Evolutionary conservation across 73 alveolate genomes (phyloP).

Genomic region (Paramecium primaurelia): DNA sequence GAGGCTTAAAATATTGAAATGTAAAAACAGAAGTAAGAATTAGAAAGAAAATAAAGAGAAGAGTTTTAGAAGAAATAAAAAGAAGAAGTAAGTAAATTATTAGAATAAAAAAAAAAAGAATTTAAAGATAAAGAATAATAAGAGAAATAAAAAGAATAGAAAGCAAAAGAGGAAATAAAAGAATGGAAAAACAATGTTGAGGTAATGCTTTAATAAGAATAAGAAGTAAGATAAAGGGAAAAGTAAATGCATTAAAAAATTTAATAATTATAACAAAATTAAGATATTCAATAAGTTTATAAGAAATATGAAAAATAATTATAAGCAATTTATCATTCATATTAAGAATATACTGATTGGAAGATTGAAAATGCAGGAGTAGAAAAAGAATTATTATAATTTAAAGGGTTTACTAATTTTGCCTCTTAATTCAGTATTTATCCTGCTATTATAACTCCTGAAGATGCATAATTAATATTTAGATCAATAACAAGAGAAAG

Average conservation of each 20-base stretch:
- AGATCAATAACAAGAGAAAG: slow-evolving; percentile 19
- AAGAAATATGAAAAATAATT: slow-evolving; percentile 2
- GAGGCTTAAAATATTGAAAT: not conserved
- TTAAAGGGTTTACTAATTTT: slow-evolving; percentile 39
- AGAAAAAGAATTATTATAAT: slow-evolving; percentile 15
- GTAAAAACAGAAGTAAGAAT: not conserved
- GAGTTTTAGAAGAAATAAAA: slow-evolving; percentile 9
- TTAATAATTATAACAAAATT: not conserved
- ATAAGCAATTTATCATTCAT: slow-evolving; percentile 6
- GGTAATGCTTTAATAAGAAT: not conserved
- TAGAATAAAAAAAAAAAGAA: not conserved
- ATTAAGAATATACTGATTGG: slow-evolving; percentile 45
- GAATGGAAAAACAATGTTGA: slow-evolving; percentile 52
- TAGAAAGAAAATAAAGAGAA: slow-evolving; percentile 29
- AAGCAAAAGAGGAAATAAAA: not conserved
- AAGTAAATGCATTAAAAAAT: slow-evolving; percentile 21
- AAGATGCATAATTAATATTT: slow-evolving; percentile 32
- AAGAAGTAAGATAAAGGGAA: slow-evolving; percentile 40
- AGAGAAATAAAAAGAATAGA: not conserved
- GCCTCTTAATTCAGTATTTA: slow-evolving; percentile 23
- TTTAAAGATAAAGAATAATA: slow-evolving; percentile 12
- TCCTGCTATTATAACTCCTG: slow-evolving; percentile 44
- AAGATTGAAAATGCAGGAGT: slow-evolving; percentile 29
- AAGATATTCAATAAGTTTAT: not conserved
- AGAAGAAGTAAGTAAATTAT: not conserved